Evolutionary conservation across 108 stramenopile genomes (phyloP).

Genomic region (Nannochloropsis granulata): DNA sequence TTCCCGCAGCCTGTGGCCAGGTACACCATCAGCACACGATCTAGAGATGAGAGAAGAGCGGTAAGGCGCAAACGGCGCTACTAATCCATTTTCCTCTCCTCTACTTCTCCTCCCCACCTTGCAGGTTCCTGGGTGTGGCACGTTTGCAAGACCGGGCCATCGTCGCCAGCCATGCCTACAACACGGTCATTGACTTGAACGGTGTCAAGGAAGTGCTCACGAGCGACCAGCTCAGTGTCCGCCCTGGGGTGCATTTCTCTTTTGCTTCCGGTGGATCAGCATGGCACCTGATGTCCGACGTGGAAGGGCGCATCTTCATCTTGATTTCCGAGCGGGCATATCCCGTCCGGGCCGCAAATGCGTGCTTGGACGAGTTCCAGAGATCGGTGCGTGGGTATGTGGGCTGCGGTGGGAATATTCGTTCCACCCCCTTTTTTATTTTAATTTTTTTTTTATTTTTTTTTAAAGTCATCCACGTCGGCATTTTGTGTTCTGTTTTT

Average conservation of each 20-base stretch:
- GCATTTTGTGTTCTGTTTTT: no score
- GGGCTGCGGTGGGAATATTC: background rate
- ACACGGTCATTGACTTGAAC: background rate
- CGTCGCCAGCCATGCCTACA: background rate
- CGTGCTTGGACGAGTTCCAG: constrained; percentile 14
- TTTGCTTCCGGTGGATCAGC: background rate
- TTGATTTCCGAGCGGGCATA: constrained; percentile 3
- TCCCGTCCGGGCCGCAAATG: constrained; percentile 1
- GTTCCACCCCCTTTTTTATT: no score
- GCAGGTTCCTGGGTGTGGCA: background rate
- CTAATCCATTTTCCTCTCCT: no score
- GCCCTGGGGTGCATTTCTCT: background rate
- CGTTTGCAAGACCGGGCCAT: background rate
- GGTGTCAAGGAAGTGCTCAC: background rate
- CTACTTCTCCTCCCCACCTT: background rate
- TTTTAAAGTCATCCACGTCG: no score
- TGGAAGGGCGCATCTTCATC: background rate
- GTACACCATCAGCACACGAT: no score
- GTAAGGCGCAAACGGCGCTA: no score
- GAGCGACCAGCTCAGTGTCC: background rate
- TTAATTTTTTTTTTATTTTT: no score
- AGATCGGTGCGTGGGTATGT: background rate
- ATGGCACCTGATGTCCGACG: background rate
- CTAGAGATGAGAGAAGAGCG: no score
- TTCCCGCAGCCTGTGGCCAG: no score